Evolutionary conservation across 2,329 filamentous ascomycete genomes (phyloP), one percentile per base, ranked within the genome.

Genomic region (Pseudocercospora musae): DNA sequence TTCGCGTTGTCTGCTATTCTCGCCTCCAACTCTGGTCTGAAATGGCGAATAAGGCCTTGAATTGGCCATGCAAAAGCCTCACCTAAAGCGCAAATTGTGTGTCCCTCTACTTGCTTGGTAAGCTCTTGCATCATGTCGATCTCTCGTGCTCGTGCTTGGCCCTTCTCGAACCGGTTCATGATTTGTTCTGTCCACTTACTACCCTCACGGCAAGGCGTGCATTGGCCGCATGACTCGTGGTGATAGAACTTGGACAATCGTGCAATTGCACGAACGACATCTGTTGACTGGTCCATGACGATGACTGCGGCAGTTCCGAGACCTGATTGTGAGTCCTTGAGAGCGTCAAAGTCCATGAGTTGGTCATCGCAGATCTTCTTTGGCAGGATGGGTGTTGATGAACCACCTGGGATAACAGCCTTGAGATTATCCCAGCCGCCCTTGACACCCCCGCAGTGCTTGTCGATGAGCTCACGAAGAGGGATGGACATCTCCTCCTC

Each of bases 401-500:
- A 97, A 68, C 95, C 95, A 75, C 95, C 95, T 7, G 95, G 95
- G 71, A 99, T 99, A 74, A 99, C 81, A 67, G 95, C 95, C 71
- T 92, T 87, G 57, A 99, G 85, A 81, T 99, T 99, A 78, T 99
- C 95, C 95, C 95, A 99, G 62, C 95, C 95, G 66, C 95, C 95
- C 72, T 88, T 88, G 57, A 99, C 95, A 78, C 95, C 95, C 77
- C 95, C 95, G 76, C 95, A 98, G 85, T 99, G 95, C 82, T 92
- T 95, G 67, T 99, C 95, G 72, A 99, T 98, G 67, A 99, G 87
- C 79, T 99, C 95, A 49, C 91, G 89, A 64, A 99, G 87, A 48
- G 95, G 90, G 70, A 99, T 99, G 57, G 91, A 96, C 95, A 99
- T 99, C 81, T 99, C 95, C 81, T 99, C 95, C 79, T 99, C 95